Conservation (phyloP, 768 basidiomycete genomes). For the Leucogyrophana mollusca region DNA sequence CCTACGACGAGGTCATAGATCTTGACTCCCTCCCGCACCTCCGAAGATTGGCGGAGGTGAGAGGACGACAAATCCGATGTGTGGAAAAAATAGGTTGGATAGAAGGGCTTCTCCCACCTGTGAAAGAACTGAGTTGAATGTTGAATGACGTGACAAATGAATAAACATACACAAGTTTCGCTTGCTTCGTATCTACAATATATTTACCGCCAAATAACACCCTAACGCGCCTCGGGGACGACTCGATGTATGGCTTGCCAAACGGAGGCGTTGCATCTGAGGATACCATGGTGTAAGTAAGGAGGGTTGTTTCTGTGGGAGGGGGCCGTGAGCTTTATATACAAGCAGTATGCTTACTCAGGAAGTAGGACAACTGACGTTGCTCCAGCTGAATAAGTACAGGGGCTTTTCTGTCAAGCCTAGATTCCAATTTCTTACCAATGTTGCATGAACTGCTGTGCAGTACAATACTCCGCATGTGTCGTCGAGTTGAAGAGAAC, state of each 20-base stretch:
- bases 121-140: neutral
- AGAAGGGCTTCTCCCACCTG: constrained; percentile 57
- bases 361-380: too few relatives aligned
- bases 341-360: neutral
- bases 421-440: too few relatives aligned
- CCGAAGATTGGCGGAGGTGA: constrained; percentile 34
- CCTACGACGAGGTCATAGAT: constrained; percentile 49
- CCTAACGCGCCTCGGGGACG: constrained; percentile 48
- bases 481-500: too few relatives aligned
- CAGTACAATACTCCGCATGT: too few relatives aligned
- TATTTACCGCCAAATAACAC: constrained; percentile 50
- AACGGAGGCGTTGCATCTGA: constrained; percentile 28
- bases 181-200: constrained; percentile 53
- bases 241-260: constrained; percentile 46
- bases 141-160: neutral
- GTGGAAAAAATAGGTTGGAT: constrained; percentile 57
- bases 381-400: too few relatives aligned
- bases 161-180: constrained; percentile 56
- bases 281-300: constrained; percentile 10
- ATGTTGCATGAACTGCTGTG: too few relatives aligned
- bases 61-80: constrained; percentile 42
- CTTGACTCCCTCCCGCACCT: constrained; percentile 27
- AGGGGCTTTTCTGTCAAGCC: too few relatives aligned
- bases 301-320: neutral
- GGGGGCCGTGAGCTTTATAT: too few relatives aligned